phyloP scores from a whole-genome alignment of 2,329 filamentous ascomycete species.

The Daldinia sp. region DNA sequence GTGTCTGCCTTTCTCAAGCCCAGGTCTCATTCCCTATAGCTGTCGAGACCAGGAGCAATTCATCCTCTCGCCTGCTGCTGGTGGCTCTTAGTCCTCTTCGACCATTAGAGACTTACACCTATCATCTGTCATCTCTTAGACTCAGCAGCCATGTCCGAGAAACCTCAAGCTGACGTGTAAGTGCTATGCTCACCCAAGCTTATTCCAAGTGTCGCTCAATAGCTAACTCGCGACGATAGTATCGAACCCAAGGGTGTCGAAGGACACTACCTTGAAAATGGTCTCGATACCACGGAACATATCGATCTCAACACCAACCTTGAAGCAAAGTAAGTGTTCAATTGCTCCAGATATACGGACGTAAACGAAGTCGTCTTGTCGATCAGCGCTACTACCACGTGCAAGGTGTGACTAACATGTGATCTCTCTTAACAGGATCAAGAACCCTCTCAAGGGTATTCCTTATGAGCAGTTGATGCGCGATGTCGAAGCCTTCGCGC shows the following conservation, averaged over 20 bases:
- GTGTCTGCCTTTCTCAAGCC: slow-evolving; percentile 13
- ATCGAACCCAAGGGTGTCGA: slow-evolving; percentile 48
- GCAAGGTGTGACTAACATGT: slow-evolving; percentile 34
- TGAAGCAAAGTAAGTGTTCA: slow-evolving; percentile 57
- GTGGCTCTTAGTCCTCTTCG: slow-evolving; percentile 18
- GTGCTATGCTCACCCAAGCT: slow-evolving; percentile 3
- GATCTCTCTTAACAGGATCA: slow-evolving; percentile 53
- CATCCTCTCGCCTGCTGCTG: slow-evolving; percentile 23
- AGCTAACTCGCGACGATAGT: slow-evolving; percentile 27
- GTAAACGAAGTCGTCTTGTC: neutral
- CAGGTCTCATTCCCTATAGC: slow-evolving; percentile 27
- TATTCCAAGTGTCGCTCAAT: neutral
- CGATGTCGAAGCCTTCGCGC: slow-evolving; percentile 71
- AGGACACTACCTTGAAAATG: slow-evolving; percentile 45
- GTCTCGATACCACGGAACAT: slow-evolving; percentile 49
- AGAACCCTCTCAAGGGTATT: slow-evolving; percentile 63
- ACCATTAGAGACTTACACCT: slow-evolving; percentile 10
- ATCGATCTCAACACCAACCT: slow-evolving; percentile 56
- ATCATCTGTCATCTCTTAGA: slow-evolving; percentile 1
- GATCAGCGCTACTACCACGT: neutral
- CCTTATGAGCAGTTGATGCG: slow-evolving; percentile 64
- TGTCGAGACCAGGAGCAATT: slow-evolving; percentile 14
- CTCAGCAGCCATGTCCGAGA: slow-evolving; percentile 31
- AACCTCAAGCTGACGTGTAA: slow-evolving; percentile 29
- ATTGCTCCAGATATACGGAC: neutral